phyloP scores from a whole-genome alignment of 345 rosid species.

The Eucalyptus shirleyi region DNA sequence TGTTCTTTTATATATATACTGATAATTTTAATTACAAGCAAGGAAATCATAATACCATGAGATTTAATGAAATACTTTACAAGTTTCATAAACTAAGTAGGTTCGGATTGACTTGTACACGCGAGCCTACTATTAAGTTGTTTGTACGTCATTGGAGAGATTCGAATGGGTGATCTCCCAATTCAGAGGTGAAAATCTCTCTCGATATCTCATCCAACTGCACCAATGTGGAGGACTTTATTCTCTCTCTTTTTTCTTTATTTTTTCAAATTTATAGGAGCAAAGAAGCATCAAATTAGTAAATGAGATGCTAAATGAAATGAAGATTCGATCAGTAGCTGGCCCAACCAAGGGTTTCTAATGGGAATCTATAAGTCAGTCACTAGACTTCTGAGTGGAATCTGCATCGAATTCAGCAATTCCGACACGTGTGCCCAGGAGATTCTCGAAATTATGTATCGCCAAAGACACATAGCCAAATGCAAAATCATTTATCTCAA shows the following conservation, averaged over 20 bases:
- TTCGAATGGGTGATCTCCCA: neutral
- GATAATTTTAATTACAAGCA: neutral
- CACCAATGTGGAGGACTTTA: neutral
- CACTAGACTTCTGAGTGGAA: conserved; percentile 6
- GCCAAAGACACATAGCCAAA: neutral
- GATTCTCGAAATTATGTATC: neutral
- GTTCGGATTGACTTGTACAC: neutral
- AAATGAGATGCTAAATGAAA: neutral
- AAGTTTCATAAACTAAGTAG: neutral
- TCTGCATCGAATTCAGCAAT: conserved; percentile 1
- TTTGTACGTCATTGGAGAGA: neutral
- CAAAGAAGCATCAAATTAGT: neutral
- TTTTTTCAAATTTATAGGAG: neutral
- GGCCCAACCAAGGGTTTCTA: neutral
- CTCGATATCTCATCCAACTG: neutral
- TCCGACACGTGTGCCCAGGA: neutral
- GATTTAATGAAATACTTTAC: neutral
- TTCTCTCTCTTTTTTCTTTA: neutral
- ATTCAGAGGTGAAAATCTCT: neutral
- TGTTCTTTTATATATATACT: neutral
- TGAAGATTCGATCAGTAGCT: neutral
- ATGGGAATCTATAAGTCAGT: neutral
- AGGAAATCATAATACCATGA: neutral
- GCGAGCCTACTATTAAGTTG: neutral
- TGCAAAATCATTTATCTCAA: neutral